Evolutionary conservation across 176 grass and related monocot species (phyloP).

Genomic region (Cocos nucifera): DNA sequence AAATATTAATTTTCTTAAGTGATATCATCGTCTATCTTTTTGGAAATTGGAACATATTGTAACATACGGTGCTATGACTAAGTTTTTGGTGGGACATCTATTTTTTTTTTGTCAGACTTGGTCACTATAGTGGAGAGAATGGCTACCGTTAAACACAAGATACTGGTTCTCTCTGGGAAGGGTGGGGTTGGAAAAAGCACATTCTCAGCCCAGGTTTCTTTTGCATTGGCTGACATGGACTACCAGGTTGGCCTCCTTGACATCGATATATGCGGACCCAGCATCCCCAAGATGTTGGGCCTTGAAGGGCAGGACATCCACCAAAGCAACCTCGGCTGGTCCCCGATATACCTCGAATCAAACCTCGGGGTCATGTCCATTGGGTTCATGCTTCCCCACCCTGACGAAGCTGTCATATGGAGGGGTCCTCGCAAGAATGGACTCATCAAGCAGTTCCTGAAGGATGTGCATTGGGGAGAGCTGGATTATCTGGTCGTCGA

Average conservation of each 20-base stretch:
- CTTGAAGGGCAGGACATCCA: slow-evolving; percentile 67
- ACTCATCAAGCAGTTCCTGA: slow-evolving; percentile 74
- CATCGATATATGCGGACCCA: slow-evolving; percentile 71
- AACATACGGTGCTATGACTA: too few relatives aligned
- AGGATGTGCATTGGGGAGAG: slow-evolving; percentile 80
- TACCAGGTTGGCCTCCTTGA: slow-evolving; percentile 62
- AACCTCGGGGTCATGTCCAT: slow-evolving; percentile 88
- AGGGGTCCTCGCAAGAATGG: slow-evolving; percentile 70
- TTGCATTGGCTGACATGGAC: slow-evolving; percentile 50
- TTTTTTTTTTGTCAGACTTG: slow-evolving; percentile 29
- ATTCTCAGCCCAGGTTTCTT: slow-evolving; percentile 60
- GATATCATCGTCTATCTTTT: too few relatives aligned
- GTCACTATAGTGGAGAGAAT: slow-evolving; percentile 65
- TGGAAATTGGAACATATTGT: too few relatives aligned
- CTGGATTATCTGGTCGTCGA: slow-evolving; percentile 69
- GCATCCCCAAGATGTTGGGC: slow-evolving; percentile 74
- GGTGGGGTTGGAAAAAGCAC: slow-evolving; percentile 68
- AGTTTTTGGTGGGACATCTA: too few relatives aligned
- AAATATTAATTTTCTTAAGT: too few relatives aligned
- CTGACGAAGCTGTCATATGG: slow-evolving; percentile 70
- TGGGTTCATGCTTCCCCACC: slow-evolving; percentile 59
- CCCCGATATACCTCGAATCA: slow-evolving; percentile 55
- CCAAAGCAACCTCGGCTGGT: slow-evolving; percentile 68
- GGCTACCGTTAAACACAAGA: slow-evolving; percentile 69
- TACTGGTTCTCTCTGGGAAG: slow-evolving; percentile 67